A percentile compares a stretch with the other conserved stretches of the same genome.
phyloP scores from a whole-genome alignment of 2,329 filamentous ascomycete genomes.

The Diaporthe vexans region DNA sequence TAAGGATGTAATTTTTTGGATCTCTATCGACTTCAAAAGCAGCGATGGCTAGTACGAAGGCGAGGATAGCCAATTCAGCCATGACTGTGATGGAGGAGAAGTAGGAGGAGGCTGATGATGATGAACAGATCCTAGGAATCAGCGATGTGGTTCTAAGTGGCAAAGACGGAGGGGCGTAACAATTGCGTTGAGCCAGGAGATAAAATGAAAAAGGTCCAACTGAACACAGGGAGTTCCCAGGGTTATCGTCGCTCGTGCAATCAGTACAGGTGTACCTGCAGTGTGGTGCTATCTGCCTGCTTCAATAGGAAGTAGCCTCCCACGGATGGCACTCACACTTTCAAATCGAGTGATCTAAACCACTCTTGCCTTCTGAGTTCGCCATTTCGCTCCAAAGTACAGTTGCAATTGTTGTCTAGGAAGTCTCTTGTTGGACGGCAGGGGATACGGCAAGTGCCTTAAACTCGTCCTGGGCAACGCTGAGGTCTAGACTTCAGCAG shows the following conservation, averaged over 20 bases:
- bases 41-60: too few relatives aligned
- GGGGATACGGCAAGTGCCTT: background rate
- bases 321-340: background rate
- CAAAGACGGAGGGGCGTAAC: background rate
- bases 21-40: too few relatives aligned
- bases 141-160: background rate
- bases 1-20: slow-evolving; percentile 1
- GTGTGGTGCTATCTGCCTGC: background rate
- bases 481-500: background rate
- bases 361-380: too few relatives aligned
- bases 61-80: background rate
- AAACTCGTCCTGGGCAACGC: background rate
- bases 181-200: background rate
- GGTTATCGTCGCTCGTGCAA: too few relatives aligned
- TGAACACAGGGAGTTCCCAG: too few relatives aligned
- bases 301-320: background rate
- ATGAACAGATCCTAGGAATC: background rate
- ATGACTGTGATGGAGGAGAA: background rate
- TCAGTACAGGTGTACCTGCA: background rate
- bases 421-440: background rate
- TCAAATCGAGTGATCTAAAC: too few relatives aligned
- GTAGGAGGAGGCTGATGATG: background rate
- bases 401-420: too few relatives aligned
- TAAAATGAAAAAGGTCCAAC: too few relatives aligned
- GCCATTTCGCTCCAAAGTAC: background rate